Conservation (phyloP, 257 asterid species). For the Mitragyna speciosa region DNA sequence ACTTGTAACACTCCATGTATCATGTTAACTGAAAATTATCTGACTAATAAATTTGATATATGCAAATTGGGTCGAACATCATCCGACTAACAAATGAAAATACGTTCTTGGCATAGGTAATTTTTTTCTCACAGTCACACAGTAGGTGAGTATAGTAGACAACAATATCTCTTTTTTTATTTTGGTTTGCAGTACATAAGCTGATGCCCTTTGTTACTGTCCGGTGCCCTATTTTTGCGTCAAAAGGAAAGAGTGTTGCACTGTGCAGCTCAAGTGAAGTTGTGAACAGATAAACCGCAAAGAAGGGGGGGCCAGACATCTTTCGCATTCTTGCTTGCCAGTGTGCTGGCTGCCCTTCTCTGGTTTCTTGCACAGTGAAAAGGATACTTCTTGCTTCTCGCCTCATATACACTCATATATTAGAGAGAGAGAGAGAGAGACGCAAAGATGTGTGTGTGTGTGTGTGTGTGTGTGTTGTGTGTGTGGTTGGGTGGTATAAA, state of each 20-base stretch:
- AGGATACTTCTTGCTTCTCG: conserved; percentile 17
- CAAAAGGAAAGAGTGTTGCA: not conserved
- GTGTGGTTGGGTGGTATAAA: conserved; percentile 49
- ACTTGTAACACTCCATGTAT: too few species aligned
- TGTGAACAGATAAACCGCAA: conserved; percentile 23
- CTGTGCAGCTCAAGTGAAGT: conserved; percentile 35
- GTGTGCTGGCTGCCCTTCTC: too few species aligned
- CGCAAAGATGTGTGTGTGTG: too few species aligned
- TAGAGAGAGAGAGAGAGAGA: conserved; percentile 3
- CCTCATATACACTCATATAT: not conserved
- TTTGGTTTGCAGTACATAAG: not conserved
- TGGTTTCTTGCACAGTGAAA: conserved; percentile 30
- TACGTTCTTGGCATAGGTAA: too few species aligned
- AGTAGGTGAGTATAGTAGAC: not conserved
- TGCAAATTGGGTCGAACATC: too few species aligned
- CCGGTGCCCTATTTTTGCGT: conserved; percentile 19
- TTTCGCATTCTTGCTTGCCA: conserved; percentile 22
- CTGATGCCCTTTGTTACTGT: conserved; percentile 19
- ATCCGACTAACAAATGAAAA: too few species aligned
- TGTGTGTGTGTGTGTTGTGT: conserved; percentile 15
- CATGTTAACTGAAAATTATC: too few species aligned
- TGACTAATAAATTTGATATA: too few species aligned
- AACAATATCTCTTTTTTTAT: not conserved
- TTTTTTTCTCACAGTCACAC: too few species aligned
- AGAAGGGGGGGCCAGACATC: conserved; percentile 33